Evolutionary conservation across 2,329 filamentous ascomycete species (phyloP), one percentile per base, ranked within the genome.

Genomic region (Rosellinia necatrix): DNA sequence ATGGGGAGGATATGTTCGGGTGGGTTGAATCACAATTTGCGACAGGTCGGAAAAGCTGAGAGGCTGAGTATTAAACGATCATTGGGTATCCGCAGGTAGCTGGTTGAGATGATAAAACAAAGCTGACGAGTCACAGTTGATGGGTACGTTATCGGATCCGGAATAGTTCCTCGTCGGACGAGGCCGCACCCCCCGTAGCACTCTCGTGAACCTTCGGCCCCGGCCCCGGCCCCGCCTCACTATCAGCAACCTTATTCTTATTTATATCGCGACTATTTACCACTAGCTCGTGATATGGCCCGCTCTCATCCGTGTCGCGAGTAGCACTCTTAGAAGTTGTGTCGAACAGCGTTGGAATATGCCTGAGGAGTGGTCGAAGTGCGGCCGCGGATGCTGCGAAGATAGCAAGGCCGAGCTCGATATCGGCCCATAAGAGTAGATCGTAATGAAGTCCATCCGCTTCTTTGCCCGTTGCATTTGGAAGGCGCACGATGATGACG

Each of bases 391-490:
- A 67, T 2, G 67, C 66, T 24, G 67, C 67, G 42, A 72, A 63
- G 48, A 69, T 69, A 1, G 68, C 69, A 34, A 71, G 61, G 1
- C 68, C 68, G 15, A 71, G 63, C 49, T 71, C 68, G 42, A 69
- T 68, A 41, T 68, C 61, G 38, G 70, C 69, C 70, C 70, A 71
- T 15, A 70, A 56, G 2, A 71, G 64, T 5, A 71, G 61, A 15
- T 70, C 62, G 51, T 69, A 66, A 54, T 72, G 70, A 8, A 71
- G 50, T 8, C 52, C 58, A 12, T 65, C 40, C 7, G 64, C 65
- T 13, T 40, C 61, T n/a, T 48, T 47, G 2, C 59, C 64, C 10
- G 40, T 65, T 6, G 66, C 65, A 5, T 58, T 47, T 9, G 64
- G 46, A 4, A 72, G 46, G 24, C 56, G 63, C 15, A 69, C 59